These are phyloP conservation scores for Plasmopara viticola DNA, from an alignment of 352 stramenopile genomes.

Conservation along the genomic window DNA sequence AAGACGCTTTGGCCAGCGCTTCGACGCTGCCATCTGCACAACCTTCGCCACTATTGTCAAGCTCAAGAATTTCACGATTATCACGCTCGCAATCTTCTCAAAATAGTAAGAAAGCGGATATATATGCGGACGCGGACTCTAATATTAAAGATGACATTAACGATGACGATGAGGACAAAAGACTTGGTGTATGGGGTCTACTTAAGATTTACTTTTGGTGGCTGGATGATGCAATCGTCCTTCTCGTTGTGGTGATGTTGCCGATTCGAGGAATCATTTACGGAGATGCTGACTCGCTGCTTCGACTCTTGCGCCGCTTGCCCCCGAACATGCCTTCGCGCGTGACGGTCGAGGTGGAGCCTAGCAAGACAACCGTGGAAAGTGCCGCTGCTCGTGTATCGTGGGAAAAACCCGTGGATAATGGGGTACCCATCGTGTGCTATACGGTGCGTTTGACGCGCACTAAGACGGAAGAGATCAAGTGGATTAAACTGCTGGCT, in stretches of 20 bases:
- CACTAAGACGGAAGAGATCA: conserved; percentile 65
- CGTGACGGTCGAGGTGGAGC: conserved; percentile 61
- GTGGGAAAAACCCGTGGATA: conserved; percentile 74
- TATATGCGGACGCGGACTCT: conserved; percentile 1
- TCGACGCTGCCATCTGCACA: conserved; percentile 9
- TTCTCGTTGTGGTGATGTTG: conserved; percentile 68
- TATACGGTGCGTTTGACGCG: conserved; percentile 80
- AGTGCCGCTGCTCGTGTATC: conserved; percentile 58
- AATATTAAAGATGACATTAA: conserved; percentile 8
- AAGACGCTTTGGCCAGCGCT: conserved; percentile 15
- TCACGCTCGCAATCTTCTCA: conserved; percentile 21
- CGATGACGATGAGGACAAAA: conserved; percentile 11
- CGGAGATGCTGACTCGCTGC: conserved; percentile 67
- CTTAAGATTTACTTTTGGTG: conserved; percentile 78
- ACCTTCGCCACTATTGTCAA: conserved; percentile 7
- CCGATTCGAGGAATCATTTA: conserved; percentile 81
- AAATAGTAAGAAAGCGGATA: conserved; percentile 11
- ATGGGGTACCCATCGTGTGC: conserved; percentile 75
- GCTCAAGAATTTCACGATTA: conserved; percentile 20
- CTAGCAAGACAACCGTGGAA: conserved; percentile 45
- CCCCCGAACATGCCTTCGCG: conserved; percentile 78
- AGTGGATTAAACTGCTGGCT: conserved; percentile 69
- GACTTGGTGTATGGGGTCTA: conserved; percentile 30
- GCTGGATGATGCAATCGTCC: conserved; percentile 75
- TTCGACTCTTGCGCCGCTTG: conserved; percentile 57